phyloP scores from a whole-genome alignment of 176 grass and related monocot genomes.

The Saccharum officinarum region DNA sequence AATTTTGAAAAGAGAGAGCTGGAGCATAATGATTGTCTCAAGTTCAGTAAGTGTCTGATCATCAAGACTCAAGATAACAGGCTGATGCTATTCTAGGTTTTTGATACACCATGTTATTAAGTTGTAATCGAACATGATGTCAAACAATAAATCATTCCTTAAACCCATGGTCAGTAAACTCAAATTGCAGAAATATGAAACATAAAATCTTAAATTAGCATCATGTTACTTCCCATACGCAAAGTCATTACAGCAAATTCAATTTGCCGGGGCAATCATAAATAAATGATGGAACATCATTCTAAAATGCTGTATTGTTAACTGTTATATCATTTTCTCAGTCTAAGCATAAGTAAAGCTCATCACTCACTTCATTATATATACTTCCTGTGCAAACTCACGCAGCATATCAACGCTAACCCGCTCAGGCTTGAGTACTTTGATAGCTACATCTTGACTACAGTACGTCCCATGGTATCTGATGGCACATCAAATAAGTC shows the following conservation, averaged over 20 bases:
- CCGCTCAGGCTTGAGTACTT: constrained; percentile 82
- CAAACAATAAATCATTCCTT: neutral
- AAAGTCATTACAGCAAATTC: neutral
- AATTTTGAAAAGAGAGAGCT: constrained; percentile 1
- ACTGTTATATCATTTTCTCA: neutral
- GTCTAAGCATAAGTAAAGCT: constrained; percentile 22
- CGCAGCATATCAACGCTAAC: constrained; percentile 80
- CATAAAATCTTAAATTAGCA: neutral
- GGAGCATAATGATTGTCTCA: neutral
- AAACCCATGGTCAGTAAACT: neutral
- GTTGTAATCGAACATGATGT: neutral
- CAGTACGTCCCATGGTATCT: constrained; percentile 84
- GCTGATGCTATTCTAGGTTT: neutral
- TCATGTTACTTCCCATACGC: neutral
- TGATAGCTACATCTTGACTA: constrained; percentile 93
- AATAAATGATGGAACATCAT: constrained; percentile 10
- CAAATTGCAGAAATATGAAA: constrained; percentile 6
- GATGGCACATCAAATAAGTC: constrained; percentile 37
- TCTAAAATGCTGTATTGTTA: neutral
- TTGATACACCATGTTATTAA: neutral
- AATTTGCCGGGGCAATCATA: constrained; percentile 20
- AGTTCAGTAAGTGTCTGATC: neutral
- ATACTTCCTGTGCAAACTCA: constrained; percentile 93
- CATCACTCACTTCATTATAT: constrained; percentile 82
- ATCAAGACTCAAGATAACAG: neutral